Percentiles rank a stretch among this genome's conserved stretches.
Conservation (phyloP, 1,284 basidiomycete species). For the Trichosporon sp. region DNA sequence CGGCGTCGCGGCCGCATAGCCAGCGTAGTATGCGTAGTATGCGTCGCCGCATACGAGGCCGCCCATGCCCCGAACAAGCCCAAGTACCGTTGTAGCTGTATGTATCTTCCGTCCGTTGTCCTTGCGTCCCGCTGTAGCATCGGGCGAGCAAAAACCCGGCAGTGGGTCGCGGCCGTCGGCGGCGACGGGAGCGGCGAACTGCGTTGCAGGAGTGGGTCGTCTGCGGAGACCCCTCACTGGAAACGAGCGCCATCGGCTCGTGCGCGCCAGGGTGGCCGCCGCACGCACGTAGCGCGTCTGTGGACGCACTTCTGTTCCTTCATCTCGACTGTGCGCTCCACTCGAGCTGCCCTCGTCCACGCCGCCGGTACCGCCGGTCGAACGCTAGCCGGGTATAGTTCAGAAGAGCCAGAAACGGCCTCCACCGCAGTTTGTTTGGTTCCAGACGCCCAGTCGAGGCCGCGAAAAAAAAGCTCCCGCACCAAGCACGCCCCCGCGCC, state of each 20-base stretch:
- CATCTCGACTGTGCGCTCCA: not conserved
- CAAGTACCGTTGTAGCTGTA: not conserved
- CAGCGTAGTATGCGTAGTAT: not conserved
- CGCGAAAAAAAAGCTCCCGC: not conserved
- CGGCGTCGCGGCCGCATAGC: not conserved
- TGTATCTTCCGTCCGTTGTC: not conserved
- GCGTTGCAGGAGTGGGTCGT: not conserved
- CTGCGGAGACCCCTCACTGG: not conserved
- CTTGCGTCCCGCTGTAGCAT: not conserved
- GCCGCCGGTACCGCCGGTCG: no score
- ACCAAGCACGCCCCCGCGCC: no score
- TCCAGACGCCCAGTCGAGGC: no score
- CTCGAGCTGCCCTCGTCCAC: not conserved
- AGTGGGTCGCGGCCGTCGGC: not conserved
- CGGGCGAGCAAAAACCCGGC: not conserved
- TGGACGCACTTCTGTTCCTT: no score
- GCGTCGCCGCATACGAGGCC: no score
- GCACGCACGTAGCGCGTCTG: not conserved
- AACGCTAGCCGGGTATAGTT: not conserved
- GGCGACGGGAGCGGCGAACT: not conserved
- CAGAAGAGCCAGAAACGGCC: no score
- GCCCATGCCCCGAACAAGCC: no score
- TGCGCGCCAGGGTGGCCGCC: not conserved
- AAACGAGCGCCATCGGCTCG: not conserved
- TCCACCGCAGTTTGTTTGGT: not conserved